A percentile compares a stretch with the other conserved stretches of the same genome.
phyloP scores from a whole-genome alignment of 2,329 filamentous ascomycete genomes.

The Zymoseptoria crescenta region DNA sequence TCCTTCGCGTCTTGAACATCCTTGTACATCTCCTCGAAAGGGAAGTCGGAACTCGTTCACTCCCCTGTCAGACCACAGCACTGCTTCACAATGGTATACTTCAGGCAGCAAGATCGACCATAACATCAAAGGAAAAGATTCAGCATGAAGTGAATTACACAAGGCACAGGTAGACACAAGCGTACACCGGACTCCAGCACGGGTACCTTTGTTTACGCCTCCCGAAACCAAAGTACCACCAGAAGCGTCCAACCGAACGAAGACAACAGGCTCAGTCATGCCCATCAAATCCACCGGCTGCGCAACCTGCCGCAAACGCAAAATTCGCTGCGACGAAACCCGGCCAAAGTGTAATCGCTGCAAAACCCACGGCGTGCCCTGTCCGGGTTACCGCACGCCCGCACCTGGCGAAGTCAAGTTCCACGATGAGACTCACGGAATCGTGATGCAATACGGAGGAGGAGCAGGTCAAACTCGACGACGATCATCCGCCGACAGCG shows the following conservation, averaged over 20 bases:
- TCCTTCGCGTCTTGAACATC: not conserved
- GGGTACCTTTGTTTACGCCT: not conserved
- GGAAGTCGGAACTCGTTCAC: not conserved
- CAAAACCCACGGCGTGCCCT: slow-evolving; percentile 25
- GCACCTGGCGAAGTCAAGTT: slow-evolving; percentile 21
- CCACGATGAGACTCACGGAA: slow-evolving; percentile 21
- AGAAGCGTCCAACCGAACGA: not conserved
- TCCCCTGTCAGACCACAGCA: not conserved
- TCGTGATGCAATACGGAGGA: slow-evolving; percentile 6
- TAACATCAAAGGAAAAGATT: not conserved
- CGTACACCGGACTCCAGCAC: not conserved
- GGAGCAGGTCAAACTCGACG: not conserved
- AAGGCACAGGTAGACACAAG: not conserved
- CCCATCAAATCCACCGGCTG: slow-evolving; percentile 27
- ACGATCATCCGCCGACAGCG: not conserved
- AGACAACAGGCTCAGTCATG: slow-evolving; percentile 12
- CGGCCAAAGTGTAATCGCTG: slow-evolving; percentile 26
- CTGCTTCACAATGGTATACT: not conserved
- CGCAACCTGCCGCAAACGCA: slow-evolving; percentile 25
- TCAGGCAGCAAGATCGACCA: not conserved
- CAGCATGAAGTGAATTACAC: not conserved
- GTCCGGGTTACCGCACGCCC: slow-evolving; percentile 25
- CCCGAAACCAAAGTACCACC: not conserved
- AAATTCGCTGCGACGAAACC: slow-evolving; percentile 27
- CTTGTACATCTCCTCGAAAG: not conserved